Percentiles rank a stretch among this genome's conserved stretches.
Evolutionary conservation across 768 basidiomycete genomes (phyloP).

Genomic region (Lentinula aciculospora): DNA sequence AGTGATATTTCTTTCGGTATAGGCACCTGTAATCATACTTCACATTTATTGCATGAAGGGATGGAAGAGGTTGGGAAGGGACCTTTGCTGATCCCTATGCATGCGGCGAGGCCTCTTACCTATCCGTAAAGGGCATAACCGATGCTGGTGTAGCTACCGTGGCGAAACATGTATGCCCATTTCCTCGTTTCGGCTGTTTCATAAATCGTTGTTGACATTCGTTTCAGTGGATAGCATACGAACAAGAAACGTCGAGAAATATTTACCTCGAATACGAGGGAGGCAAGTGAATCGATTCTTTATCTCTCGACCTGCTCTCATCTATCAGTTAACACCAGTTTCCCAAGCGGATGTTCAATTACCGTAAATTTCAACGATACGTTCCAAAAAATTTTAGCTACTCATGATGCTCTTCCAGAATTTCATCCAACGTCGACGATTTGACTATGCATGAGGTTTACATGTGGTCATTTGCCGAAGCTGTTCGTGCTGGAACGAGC

Average conservation of each 20-base stretch:
- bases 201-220: neutral
- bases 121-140: slow-evolving; percentile 34
- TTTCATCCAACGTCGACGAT: slow-evolving; percentile 35
- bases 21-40: no score
- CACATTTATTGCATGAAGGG: no score
- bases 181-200: neutral
- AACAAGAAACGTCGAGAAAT: slow-evolving; percentile 19
- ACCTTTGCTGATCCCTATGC: slow-evolving; percentile 26
- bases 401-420: neutral
- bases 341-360: neutral
- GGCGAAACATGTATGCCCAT: slow-evolving; percentile 25
- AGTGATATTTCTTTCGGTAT: neutral
- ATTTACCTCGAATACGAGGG: neutral
- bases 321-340: neutral
- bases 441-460: slow-evolving; percentile 29
- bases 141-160: slow-evolving; percentile 30
- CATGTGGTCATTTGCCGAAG: slow-evolving; percentile 20
- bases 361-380: neutral
- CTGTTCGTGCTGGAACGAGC: slow-evolving; percentile 26
- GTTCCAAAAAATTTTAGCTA: neutral
- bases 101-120: slow-evolving; percentile 30
- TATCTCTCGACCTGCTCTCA: neutral
- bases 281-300: neutral
- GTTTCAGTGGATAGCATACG: slow-evolving; percentile 14
- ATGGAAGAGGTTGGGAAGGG: slow-evolving; percentile 19